Percentiles rank a stretch among this genome's conserved stretches.
phyloP scores from a whole-genome alignment of 148 eudicot genomes.

The Camellia japonica region DNA sequence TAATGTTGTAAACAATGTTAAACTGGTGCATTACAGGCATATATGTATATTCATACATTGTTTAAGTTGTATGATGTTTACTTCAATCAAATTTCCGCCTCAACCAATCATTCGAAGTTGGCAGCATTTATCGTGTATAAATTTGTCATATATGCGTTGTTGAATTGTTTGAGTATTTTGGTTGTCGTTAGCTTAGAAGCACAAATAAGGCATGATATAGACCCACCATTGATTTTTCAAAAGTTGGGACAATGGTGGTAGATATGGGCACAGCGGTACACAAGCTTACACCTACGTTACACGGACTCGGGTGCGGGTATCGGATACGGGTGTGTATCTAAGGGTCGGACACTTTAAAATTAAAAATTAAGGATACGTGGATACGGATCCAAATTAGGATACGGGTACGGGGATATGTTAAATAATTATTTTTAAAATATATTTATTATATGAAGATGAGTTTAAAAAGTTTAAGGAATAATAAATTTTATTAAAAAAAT shows the following conservation, averaged over 20 bases:
- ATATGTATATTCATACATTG: no score
- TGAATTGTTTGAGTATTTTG: neutral
- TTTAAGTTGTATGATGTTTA: neutral
- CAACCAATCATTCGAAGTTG: neutral
- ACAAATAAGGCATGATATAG: neutral
- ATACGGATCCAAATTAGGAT: no score
- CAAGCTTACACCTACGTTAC: neutral
- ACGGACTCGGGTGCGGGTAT: no score
- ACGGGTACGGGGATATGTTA: no score
- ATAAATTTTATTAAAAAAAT: no score
- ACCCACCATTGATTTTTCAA: neutral
- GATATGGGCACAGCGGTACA: neutral
- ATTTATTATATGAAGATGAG: no score
- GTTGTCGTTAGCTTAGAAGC: neutral
- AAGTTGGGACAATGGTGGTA: neutral
- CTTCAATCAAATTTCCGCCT: neutral
- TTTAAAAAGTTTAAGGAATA: no score
- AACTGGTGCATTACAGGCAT: neutral
- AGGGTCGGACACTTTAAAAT: no score
- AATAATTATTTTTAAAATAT: no score
- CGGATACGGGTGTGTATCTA: no score
- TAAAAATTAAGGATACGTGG: no score
- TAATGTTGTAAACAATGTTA: neutral
- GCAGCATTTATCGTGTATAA: neutral
- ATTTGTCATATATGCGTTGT: neutral